Evolutionary conservation across 2,329 filamentous ascomycete species (phyloP), one percentile per base, ranked within the genome.

Genomic region (Pyricularia grisea): DNA sequence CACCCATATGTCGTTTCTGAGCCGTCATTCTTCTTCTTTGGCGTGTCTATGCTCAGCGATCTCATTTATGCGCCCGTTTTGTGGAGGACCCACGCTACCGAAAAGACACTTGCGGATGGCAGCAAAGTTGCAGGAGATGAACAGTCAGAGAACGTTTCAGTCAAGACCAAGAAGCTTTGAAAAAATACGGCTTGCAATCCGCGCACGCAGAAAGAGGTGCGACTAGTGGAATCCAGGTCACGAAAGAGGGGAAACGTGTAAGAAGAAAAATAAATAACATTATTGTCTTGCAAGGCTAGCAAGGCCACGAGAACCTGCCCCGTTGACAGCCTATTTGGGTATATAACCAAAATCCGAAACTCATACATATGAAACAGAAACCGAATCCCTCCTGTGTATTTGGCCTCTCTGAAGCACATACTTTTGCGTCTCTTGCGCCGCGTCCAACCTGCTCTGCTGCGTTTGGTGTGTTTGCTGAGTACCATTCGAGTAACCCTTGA

Each of bases 1-100:
- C 81, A 85, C 72, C 79, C 77, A 5, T 85, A 83, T 72, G 79
- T 82, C 36, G 74, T 78, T 65, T 79, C 79, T 30, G 81, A 80
- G 0, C 73, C 82, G 4, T 79, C 78, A 0, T 61, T 83, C 5
- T 79, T 84, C 69, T 72, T 85, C 14, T 77, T 78, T 70, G 78
- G 76, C 0, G 78, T 79, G 0, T 78, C 78, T 17, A 68, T 82
- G 1, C 65, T 79, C n/a, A 81, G 79, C 67, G 83, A 85, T 71
- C 55, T 82, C 17, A 72, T 77, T 1, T 85, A 85, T n/a, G 66
- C 66, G 1, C 55, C 55, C n/a, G 66, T 67, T 7, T 12, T 67
- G 27, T 67, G 55, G 42, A 31, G 27, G 4, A 28, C 58, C 55
- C 66, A 28, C 12, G 27, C 25, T n/a, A 67, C 23, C 0, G 66